Evolutionary conservation across 75 land plant genomes (phyloP).

Genomic region (Larix kaempferi): DNA sequence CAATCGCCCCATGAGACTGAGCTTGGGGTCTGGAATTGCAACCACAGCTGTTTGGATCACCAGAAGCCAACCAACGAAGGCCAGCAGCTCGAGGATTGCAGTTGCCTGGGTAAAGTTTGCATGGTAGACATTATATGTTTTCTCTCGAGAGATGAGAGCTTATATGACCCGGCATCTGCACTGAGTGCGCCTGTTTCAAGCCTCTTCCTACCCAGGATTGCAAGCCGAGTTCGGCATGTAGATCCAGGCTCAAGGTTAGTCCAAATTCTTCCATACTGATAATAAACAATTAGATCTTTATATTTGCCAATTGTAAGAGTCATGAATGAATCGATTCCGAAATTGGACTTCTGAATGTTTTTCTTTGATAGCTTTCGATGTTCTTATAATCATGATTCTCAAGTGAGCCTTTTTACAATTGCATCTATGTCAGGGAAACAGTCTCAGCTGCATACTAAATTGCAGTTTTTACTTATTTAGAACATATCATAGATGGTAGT

Average conservation of each 20-base stretch:
- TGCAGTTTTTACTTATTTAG: too few species aligned
- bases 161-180: slow-evolving; percentile 41
- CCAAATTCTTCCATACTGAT: too few species aligned
- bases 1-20: slow-evolving; percentile 18
- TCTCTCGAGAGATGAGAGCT: slow-evolving; percentile 48
- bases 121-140: slow-evolving; percentile 73
- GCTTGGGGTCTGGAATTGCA: slow-evolving; percentile 46
- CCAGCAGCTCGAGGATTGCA: slow-evolving; percentile 16
- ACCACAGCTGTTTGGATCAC: slow-evolving; percentile 2
- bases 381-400: not conserved
- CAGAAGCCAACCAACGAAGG: slow-evolving; percentile 3
- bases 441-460: too few species aligned
- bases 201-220: slow-evolving; percentile 23
- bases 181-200: slow-evolving; percentile 43
- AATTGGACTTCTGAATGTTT: not conserved
- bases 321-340: not conserved
- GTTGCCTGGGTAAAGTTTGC: slow-evolving; percentile 65
- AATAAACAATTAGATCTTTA: too few species aligned
- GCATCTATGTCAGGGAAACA: too few species aligned
- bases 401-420: not conserved
- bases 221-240: slow-evolving; percentile 41
- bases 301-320: not conserved
- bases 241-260: slow-evolving; percentile 60
- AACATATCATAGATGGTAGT: not conserved
- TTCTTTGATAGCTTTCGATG: not conserved